phyloP scores from a whole-genome alignment of 345 rosid genomes.

The Linum lewisii region DNA sequence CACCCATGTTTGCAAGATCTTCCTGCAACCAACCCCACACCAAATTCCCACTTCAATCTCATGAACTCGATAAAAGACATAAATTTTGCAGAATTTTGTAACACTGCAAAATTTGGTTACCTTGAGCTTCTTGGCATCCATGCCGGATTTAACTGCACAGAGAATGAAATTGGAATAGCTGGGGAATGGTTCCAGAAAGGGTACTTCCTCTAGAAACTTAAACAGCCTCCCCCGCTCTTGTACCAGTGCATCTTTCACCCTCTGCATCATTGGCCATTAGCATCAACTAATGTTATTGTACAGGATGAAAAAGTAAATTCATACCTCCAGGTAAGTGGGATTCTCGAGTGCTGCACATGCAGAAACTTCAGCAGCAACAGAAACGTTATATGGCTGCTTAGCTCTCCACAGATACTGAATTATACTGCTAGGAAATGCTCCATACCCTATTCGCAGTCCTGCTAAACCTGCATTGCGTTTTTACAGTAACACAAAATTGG shows the following conservation, averaged over 20 bases:
- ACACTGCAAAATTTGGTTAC: slow-evolving; percentile 17
- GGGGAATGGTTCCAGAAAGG: slow-evolving; percentile 75
- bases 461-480: slow-evolving; percentile 60
- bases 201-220: slow-evolving; percentile 51
- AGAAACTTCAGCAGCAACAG: slow-evolving; percentile 90
- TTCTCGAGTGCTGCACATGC: slow-evolving; percentile 82
- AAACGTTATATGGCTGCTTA: slow-evolving; percentile 88
- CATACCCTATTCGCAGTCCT: slow-evolving; percentile 89
- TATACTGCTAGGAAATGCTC: slow-evolving; percentile 82
- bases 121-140: slow-evolving; percentile 84
- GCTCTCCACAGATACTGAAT: slow-evolving; percentile 91
- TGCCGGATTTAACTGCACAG: slow-evolving; percentile 67
- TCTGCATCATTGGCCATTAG: slow-evolving; percentile 25
- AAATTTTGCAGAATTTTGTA: no score
- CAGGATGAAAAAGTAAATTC: slow-evolving; percentile 6
- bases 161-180: slow-evolving; percentile 83
- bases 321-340: slow-evolving; percentile 59
- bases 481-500: not conserved
- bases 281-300: not conserved
- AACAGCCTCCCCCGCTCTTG: slow-evolving; percentile 71
- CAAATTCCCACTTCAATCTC: not conserved
- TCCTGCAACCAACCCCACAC: slow-evolving; percentile 44
- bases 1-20: slow-evolving; percentile 78
- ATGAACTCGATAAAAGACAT: not conserved
- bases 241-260: slow-evolving; percentile 65